Percentiles rank a stretch among this genome's conserved stretches.
phyloP scores from a whole-genome alignment of 768 basidiomycete genomes.

The Trametes maxima region DNA sequence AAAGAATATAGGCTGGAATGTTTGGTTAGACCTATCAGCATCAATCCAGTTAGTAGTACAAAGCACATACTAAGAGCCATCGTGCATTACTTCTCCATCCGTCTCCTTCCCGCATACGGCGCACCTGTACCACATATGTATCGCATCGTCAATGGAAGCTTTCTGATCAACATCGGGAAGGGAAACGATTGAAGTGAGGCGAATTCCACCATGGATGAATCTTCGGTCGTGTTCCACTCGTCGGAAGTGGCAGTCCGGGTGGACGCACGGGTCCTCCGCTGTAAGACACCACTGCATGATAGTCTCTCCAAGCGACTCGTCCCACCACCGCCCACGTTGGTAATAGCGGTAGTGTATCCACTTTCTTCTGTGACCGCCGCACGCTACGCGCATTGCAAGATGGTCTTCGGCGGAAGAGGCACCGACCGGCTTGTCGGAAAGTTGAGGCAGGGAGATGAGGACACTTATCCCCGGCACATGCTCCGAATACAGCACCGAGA shows the following conservation, averaged over 20 bases:
- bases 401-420: constrained; percentile 18
- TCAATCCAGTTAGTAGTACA: too few relatives aligned
- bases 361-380: constrained; percentile 47
- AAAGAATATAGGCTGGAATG: constrained; percentile 32
- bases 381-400: constrained; percentile 26
- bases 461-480: constrained; percentile 33
- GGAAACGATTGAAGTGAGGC: constrained; percentile 30
- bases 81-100: constrained; percentile 28
- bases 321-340: constrained; percentile 38
- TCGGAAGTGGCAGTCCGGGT: constrained; percentile 31
- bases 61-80: constrained; percentile 33
- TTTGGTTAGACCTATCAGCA: neutral
- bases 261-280: constrained; percentile 41
- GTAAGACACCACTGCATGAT: constrained; percentile 37
- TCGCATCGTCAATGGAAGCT: constrained; percentile 10
- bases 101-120: constrained; percentile 32
- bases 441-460: constrained; percentile 21
- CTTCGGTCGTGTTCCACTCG: constrained; percentile 48
- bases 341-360: constrained; percentile 55
- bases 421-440: constrained; percentile 19
- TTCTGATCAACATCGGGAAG: neutral
- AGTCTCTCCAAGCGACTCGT: constrained; percentile 46
- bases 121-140: constrained; percentile 37
- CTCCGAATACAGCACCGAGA: constrained; percentile 53
- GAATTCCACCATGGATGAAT: constrained; percentile 41